Evolutionary conservation across 2,329 filamentous ascomycete genomes (phyloP), one percentile per base, ranked within the genome.

Genomic region (Ophioceras dolichostomum): DNA sequence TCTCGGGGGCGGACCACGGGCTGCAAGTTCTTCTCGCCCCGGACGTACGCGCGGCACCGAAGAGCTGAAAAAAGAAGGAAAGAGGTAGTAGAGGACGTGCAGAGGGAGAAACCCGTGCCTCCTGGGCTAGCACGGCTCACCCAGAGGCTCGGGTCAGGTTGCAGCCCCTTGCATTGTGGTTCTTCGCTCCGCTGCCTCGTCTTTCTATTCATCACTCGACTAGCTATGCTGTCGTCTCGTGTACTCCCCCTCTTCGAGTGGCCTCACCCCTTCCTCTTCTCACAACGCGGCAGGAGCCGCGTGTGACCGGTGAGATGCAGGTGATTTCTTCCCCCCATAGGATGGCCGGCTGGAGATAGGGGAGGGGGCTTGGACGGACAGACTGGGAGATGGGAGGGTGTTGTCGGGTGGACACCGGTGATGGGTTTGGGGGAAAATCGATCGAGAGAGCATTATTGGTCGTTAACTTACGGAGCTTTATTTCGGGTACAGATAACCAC

Each of bases 251-350:
- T n/a, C n/a, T n/a, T n/a, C n/a, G n/a, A n/a, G n/a, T n/a, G n/a
- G n/a, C n/a, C n/a, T n/a, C n/a, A n/a, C n/a, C n/a, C n/a, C n/a
- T n/a, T n/a, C n/a, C n/a, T n/a, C n/a, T n/a, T n/a, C n/a, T n/a
- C n/a, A n/a, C n/a, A n/a, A n/a, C n/a, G n/a, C n/a, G n/a, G n/a
- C 7, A 26, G 7, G 22, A 12, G 17, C 5, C 31, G 17, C 13
- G 17, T 33, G 31, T 33, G 31, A 33, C 17, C 19, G 31, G 31
- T 21, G 31, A 33, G n/a, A 33, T 33, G 31, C 31, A 22, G 31
- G 31, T 19, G 31, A 22, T 3, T 20, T 33, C 29, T n/a, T n/a
- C n/a, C n/a, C n/a, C n/a, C n/a, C n/a, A n/a, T n/a, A n/a, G n/a
- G n/a, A n/a, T n/a, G n/a, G n/a, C n/a, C n/a, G n/a, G n/a, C n/a